These are phyloP conservation scores for Tephrocybe sp. DNA, from an alignment of 768 basidiomycete species.

Conservation along the genomic window DNA sequence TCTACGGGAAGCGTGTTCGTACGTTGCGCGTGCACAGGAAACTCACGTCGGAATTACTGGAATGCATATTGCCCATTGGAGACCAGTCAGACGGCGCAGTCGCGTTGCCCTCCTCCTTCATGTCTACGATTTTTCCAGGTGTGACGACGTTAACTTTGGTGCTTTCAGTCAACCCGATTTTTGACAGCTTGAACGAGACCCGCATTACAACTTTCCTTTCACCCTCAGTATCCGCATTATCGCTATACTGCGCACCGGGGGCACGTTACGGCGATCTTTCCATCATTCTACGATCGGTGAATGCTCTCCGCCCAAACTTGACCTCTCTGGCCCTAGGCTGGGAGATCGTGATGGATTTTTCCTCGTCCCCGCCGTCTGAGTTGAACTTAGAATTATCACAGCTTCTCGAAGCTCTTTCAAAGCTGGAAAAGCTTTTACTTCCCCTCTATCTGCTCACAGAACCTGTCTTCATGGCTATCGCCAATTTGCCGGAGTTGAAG, in stretches of 20 bases:
- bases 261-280: neutral
- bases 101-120: neutral
- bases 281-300: neutral
- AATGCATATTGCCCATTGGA: neutral
- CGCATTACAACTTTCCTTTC: conserved; percentile 5
- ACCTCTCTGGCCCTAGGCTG: conserved; percentile 1
- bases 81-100: neutral
- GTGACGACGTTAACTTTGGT: neutral
- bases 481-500: neutral
- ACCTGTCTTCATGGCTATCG: neutral
- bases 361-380: neutral
- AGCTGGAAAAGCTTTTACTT: neutral
- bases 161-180: neutral
- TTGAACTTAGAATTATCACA: neutral
- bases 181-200: neutral
- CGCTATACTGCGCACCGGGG: neutral
- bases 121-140: conserved; percentile 3
- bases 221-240: neutral
- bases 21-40: conserved; percentile 6
- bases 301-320: neutral
- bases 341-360: neutral
- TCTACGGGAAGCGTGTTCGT: conserved; percentile 9
- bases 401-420: neutral
- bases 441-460: neutral
- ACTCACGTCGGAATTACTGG: conserved; percentile 2